Percentiles rank a stretch among this genome's conserved stretches.
Evolutionary conservation across 2,329 filamentous ascomycete species (phyloP).

Genomic region (Colletotrichum falcatum): DNA sequence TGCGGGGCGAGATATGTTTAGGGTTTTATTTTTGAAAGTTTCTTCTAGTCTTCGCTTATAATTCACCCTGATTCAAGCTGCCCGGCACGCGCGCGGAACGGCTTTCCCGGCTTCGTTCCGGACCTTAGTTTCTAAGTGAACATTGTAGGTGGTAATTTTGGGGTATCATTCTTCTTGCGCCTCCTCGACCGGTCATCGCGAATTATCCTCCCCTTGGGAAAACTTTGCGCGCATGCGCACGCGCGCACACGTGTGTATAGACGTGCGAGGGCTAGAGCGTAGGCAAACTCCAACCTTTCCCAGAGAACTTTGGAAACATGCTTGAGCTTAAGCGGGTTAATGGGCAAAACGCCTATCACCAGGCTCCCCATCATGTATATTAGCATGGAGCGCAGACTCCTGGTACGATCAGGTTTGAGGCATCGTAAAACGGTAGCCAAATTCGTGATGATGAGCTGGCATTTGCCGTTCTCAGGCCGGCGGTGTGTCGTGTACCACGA

Average conservation of each 20-base stretch:
- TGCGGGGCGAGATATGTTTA: not conserved
- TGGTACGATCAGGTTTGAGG: not conserved
- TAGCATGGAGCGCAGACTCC: slow-evolving; percentile 1
- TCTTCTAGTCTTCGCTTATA: not conserved
- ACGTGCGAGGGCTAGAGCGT: slow-evolving; percentile 1
- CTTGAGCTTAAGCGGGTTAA: slow-evolving; percentile 2
- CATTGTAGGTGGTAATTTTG: slow-evolving; percentile 29
- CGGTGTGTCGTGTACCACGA: slow-evolving; percentile 86
- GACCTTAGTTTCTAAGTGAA: slow-evolving; percentile 2
- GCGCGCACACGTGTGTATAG: not conserved
- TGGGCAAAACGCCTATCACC: not conserved
- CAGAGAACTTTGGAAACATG: not conserved
- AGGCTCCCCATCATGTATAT: not conserved
- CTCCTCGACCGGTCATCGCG: slow-evolving; percentile 5
- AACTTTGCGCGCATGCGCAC: not conserved
- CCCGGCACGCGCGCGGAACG: slow-evolving; percentile 2
- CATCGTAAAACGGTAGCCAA: slow-evolving; percentile 7
- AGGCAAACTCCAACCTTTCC: not conserved
- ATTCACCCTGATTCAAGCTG: slow-evolving; percentile 17
- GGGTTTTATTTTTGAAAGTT: not conserved
- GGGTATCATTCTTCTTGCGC: slow-evolving; percentile 38
- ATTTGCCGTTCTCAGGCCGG: slow-evolving; percentile 61
- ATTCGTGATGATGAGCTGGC: not conserved
- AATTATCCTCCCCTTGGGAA: not conserved
- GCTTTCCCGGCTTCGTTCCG: slow-evolving; percentile 25